phyloP scores from a whole-genome alignment of 352 stramenopile genomes.

The Pythium insidiosum region DNA sequence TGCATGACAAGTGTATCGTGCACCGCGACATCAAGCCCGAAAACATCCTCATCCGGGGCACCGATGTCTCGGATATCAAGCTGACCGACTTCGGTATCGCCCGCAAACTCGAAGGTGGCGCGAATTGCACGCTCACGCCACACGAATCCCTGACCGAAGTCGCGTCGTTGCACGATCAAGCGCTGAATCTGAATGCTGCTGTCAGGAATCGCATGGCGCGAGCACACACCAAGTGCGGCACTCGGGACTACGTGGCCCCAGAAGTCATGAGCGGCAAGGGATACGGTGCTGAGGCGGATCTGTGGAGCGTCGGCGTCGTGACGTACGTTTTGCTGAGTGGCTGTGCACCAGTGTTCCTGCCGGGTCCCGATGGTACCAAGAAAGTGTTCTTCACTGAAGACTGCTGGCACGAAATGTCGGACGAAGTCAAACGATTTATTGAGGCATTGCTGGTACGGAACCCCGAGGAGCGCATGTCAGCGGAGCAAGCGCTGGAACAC shows the following conservation, averaged over 20 bases:
- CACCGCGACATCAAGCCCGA: slow-evolving; percentile 84
- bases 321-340: slow-evolving; percentile 86
- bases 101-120: slow-evolving; percentile 56
- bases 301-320: slow-evolving; percentile 91
- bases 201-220: slow-evolving; percentile 66
- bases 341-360: slow-evolving; percentile 67
- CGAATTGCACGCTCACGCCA: slow-evolving; percentile 51
- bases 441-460: slow-evolving; percentile 67
- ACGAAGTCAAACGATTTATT: slow-evolving; percentile 62
- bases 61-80: slow-evolving; percentile 71
- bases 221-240: slow-evolving; percentile 78
- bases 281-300: slow-evolving; percentile 91
- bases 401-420: slow-evolving; percentile 45
- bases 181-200: slow-evolving; percentile 5
- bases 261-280: slow-evolving; percentile 86
- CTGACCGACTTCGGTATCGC: slow-evolving; percentile 82
- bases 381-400: slow-evolving; percentile 76
- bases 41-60: slow-evolving; percentile 66
- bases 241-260: slow-evolving; percentile 74
- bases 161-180: slow-evolving; percentile 37
- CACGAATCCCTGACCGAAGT: slow-evolving; percentile 68
- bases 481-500: slow-evolving; percentile 62
- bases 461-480: slow-evolving; percentile 63
- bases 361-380: slow-evolving; percentile 44
- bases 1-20: slow-evolving; percentile 78